Evolutionary conservation across 1,284 basidiomycete genomes (phyloP).

Genomic region (Athelia sp.): DNA sequence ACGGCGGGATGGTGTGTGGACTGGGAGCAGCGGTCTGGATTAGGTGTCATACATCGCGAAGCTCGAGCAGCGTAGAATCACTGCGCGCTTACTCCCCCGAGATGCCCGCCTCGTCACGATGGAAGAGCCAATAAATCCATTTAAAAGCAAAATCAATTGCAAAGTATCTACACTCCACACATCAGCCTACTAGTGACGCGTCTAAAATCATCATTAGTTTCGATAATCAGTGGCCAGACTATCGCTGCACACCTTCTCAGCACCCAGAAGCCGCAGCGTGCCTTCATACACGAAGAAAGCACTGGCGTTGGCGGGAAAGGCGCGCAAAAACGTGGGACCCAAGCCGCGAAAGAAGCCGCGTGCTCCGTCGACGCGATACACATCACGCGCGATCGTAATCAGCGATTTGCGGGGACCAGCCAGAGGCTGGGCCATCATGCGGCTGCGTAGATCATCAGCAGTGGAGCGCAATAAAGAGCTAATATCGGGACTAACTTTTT

Average conservation of each 20-base stretch:
- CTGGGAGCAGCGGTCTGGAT: no score
- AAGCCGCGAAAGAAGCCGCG: constrained; percentile 61
- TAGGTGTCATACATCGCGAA: no score
- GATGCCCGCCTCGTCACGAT: no score
- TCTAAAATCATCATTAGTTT: no score
- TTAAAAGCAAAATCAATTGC: neutral
- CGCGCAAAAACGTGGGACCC: constrained; percentile 56
- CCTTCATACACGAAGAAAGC: constrained; percentile 72
- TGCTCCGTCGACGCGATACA: constrained; percentile 44
- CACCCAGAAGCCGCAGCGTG: constrained; percentile 55
- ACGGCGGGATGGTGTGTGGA: no score
- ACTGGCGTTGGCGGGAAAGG: constrained; percentile 70
- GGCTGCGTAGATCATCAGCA: constrained; percentile 29
- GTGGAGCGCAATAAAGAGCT: constrained; percentile 5
- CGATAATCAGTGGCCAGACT: no score
- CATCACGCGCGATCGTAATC: constrained; percentile 39
- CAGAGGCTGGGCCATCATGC: constrained; percentile 55
- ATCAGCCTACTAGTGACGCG: no score
- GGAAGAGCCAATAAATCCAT: neutral
- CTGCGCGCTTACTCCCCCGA: no score
- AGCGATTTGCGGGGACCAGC: constrained; percentile 37
- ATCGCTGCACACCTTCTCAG: constrained; percentile 52
- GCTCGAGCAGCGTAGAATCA: no score
- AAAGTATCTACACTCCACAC: no score
- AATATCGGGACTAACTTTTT: constrained; percentile 54